Conservation (phyloP, 1,284 basidiomycete genomes). For the Mycena sp. region DNA sequence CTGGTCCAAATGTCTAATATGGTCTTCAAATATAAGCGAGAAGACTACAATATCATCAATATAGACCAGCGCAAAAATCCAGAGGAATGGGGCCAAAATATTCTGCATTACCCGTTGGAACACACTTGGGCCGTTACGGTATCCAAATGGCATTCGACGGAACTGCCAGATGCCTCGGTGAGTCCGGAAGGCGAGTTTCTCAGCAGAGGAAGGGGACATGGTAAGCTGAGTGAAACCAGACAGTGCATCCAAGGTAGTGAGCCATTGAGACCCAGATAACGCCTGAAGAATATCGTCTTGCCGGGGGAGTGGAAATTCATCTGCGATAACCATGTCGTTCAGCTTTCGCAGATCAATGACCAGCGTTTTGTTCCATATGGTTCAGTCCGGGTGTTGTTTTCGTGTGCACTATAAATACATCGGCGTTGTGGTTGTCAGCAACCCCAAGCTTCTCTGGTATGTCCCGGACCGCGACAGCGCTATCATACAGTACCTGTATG, state of each 20-base stretch:
- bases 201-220: slow-evolving; percentile 1
- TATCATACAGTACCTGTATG: no score
- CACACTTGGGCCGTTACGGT: slow-evolving; percentile 17
- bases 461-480: no score
- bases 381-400: no score
- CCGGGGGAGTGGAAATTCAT: slow-evolving; percentile 19
- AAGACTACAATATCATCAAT: slow-evolving; percentile 22
- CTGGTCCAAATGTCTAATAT: slow-evolving; percentile 7
- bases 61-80: slow-evolving; percentile 21
- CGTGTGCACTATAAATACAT: no score
- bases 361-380: no score
- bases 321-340: slow-evolving; percentile 16
- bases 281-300: slow-evolving; percentile 40
- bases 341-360: slow-evolving; percentile 21
- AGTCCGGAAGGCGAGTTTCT: slow-evolving; percentile 43
- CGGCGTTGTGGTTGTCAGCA: no score
- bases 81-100: slow-evolving; percentile 14
- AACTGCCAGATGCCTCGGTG: slow-evolving; percentile 37
- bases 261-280: slow-evolving; percentile 34
- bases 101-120: slow-evolving; percentile 20
- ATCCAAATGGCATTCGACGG: slow-evolving; percentile 15
- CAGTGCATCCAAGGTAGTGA: slow-evolving; percentile 24
- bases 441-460: no score
- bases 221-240: slow-evolving; percentile 24
- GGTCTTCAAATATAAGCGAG: slow-evolving; percentile 14